phyloP scores from a whole-genome alignment of 2,329 filamentous ascomycete species.

The Hypoxylon sp. region DNA sequence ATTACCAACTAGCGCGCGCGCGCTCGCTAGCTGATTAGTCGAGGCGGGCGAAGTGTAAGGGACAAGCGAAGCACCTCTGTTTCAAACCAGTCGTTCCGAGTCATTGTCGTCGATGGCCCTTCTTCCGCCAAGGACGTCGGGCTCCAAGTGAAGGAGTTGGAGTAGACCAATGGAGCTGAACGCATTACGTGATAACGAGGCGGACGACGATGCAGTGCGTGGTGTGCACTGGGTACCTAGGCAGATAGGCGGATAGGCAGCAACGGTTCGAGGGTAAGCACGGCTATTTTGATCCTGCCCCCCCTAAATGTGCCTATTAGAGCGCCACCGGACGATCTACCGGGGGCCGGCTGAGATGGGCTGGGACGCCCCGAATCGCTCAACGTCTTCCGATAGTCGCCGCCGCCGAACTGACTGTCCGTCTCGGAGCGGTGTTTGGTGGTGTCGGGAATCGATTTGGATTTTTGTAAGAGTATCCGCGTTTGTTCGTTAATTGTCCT shows the following conservation, averaged over 20 bases:
- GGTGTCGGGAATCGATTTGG: background rate
- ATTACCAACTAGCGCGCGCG: background rate
- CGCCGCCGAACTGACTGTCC: background rate
- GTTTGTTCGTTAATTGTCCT: background rate
- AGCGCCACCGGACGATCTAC: background rate
- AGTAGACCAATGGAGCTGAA: background rate
- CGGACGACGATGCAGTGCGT: background rate
- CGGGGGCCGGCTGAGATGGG: background rate
- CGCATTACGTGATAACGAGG: conserved; percentile 1
- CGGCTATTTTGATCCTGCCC: background rate
- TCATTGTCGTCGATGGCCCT: background rate
- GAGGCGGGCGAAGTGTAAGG: background rate
- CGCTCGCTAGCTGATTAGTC: background rate
- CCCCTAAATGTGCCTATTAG: background rate
- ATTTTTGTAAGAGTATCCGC: background rate
- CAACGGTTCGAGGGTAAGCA: background rate
- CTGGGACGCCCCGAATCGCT: background rate
- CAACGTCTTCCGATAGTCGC: background rate
- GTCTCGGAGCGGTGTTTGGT: background rate
- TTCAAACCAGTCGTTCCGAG: background rate
- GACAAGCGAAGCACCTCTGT: background rate
- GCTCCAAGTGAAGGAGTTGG: background rate
- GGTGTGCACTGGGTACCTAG: background rate
- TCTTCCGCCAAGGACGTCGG: background rate
- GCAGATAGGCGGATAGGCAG: background rate